Evolutionary conservation across 1,284 basidiomycete genomes (phyloP).

Genomic region (Schizophyllum amplum): DNA sequence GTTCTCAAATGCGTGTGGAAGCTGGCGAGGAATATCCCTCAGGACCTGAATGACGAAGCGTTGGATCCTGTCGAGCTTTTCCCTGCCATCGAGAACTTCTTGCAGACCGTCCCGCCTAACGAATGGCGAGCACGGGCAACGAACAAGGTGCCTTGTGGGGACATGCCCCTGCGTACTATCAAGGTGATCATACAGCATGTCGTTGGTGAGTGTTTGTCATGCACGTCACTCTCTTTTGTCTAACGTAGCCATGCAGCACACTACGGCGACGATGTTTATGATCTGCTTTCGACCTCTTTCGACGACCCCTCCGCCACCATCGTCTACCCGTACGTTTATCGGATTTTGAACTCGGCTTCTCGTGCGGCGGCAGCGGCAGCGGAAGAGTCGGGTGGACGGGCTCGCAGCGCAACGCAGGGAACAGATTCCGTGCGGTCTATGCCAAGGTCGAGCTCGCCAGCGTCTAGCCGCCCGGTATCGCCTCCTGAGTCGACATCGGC

Average conservation of each 20-base stretch:
- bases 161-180: constrained; percentile 95
- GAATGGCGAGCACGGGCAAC: constrained; percentile 92
- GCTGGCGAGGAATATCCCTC: constrained; percentile 88
- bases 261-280: constrained; percentile 75
- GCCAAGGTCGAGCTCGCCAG: constrained; percentile 42
- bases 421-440: constrained; percentile 8
- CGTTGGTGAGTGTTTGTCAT: constrained; percentile 58
- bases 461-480: constrained; percentile 55
- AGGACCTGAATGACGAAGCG: constrained; percentile 75
- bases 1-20: constrained; percentile 99
- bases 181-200: constrained; percentile 97
- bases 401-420: constrained; percentile 19
- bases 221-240: constrained; percentile 2
- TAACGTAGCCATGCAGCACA: constrained; percentile 47
- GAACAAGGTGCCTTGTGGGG: constrained; percentile 88
- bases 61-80: constrained; percentile 87
- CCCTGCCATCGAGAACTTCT: constrained; percentile 90
- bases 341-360: constrained; percentile 68
- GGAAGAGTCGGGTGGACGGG: constrained; percentile 22
- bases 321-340: constrained; percentile 79
- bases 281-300: constrained; percentile 67
- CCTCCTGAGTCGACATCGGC: constrained; percentile 50
- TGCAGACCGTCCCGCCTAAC: constrained; percentile 89
- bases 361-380: constrained; percentile 33
- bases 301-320: constrained; percentile 80